These are phyloP conservation scores for Taphrina pruni DNA, from an alignment of 1,139 yeast species.

Conservation along the genomic window DNA sequence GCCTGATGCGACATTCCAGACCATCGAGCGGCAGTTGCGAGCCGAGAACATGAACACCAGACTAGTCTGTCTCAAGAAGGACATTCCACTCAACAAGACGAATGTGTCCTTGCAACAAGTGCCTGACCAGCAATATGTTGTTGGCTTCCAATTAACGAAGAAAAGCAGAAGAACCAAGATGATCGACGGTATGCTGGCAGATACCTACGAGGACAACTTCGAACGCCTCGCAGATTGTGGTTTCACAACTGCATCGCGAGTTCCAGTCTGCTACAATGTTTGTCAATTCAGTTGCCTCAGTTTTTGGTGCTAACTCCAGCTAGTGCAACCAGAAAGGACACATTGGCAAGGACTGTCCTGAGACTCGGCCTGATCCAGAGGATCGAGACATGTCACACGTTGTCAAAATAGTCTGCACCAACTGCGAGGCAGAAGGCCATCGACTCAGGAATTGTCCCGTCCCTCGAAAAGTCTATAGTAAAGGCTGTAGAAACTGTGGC, in stretches of 20 bases:
- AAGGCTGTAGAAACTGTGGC: conserved; percentile 18
- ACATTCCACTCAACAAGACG: conserved; percentile 22
- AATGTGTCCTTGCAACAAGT: conserved; percentile 11
- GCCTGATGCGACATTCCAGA: conserved; percentile 17
- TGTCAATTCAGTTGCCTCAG: not conserved
- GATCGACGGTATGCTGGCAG: conserved; percentile 29
- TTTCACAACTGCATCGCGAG: conserved; percentile 4
- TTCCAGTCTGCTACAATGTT: conserved; percentile 24
- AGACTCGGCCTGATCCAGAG: not conserved
- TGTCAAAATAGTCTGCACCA: conserved; percentile 19
- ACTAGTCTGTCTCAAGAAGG: conserved; percentile 9
- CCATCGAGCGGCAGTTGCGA: conserved; percentile 14
- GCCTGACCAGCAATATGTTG: conserved; percentile 20
- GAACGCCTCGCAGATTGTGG: conserved; percentile 29
- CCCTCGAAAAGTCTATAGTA: conserved; percentile 12
- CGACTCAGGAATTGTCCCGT: conserved; percentile 17
- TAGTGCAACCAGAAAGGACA: conserved; percentile 31
- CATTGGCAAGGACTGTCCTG: conserved; percentile 24
- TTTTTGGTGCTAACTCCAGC: not conserved
- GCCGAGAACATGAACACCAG: conserved; percentile 17
- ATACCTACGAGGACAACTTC: conserved; percentile 25
- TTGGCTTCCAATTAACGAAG: conserved; percentile 17
- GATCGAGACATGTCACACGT: conserved; percentile 23
- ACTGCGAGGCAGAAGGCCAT: conserved; percentile 24
- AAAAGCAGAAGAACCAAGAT: conserved; percentile 20